These are phyloP conservation scores for Monosporascus sp. DNA, from an alignment of 2,329 filamentous ascomycete genomes.

Conservation along the genomic window DNA sequence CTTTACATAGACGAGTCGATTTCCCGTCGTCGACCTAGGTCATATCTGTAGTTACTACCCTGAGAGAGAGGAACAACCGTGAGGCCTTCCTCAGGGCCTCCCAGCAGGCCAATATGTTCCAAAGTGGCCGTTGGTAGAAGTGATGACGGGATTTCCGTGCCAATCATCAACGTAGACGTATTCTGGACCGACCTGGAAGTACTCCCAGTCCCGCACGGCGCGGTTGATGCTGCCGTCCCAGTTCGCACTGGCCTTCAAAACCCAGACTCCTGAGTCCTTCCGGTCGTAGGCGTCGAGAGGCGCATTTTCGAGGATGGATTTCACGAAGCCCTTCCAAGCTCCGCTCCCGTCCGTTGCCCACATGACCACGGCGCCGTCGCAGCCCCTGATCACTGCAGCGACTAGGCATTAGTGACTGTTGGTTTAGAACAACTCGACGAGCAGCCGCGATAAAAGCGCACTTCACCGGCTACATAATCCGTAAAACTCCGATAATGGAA, in stretches of 20 bases:
- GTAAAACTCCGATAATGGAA: too few species aligned
- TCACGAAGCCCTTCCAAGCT: slow-evolving; percentile 20
- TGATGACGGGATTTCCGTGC: slow-evolving; percentile 15
- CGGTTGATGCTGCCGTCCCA: neutral
- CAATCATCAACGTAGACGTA: slow-evolving; percentile 14
- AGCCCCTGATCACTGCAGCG: slow-evolving; percentile 18
- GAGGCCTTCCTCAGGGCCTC: neutral
- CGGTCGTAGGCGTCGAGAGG: neutral
- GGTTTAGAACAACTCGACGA: too few species aligned
- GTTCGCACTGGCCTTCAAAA: slow-evolving; percentile 5
- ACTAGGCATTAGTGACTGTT: too few species aligned
- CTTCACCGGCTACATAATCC: too few species aligned
- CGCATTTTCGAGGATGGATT: slow-evolving; percentile 3
- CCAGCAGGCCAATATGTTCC: neutral
- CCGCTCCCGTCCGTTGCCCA: slow-evolving; percentile 16
- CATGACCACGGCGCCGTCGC: slow-evolving; percentile 18
- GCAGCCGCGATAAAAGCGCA: too few species aligned
- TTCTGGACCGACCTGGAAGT: slow-evolving; percentile 3
- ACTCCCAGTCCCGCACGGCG: slow-evolving; percentile 6
- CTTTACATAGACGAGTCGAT: too few species aligned
- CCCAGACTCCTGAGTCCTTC: neutral
- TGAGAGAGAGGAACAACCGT: neutral
- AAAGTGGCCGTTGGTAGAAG: slow-evolving; percentile 8
- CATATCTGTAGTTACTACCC: too few species aligned
- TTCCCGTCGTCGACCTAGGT: too few species aligned